Percentiles rank a stretch among this genome's conserved stretches.
Conservation (phyloP, 306 rosid genomes). For the Rosa chinensis region DNA sequence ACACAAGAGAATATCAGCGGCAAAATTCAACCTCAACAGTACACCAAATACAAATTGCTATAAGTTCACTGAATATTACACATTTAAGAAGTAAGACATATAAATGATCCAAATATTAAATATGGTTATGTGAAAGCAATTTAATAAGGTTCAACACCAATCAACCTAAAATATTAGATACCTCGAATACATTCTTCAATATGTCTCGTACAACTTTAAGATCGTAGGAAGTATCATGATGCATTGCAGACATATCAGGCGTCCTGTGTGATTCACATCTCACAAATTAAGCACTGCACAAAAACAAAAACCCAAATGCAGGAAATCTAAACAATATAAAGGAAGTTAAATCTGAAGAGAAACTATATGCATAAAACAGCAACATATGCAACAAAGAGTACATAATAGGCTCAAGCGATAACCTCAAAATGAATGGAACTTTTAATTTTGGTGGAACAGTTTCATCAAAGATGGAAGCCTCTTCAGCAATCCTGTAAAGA, state of each 20-base stretch:
- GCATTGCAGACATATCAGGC: constrained; percentile 87
- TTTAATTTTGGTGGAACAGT: constrained; percentile 73
- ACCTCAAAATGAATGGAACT: constrained; percentile 78
- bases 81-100: not conserved
- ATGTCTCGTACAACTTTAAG: constrained; percentile 69
- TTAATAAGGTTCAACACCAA: not conserved
- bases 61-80: not conserved
- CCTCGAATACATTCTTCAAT: constrained; percentile 80
- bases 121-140: not conserved
- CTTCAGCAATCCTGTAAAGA: constrained; percentile 76
- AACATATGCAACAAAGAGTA: constrained; percentile 18
- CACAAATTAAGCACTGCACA: not conserved
- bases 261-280: constrained; percentile 57
- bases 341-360: not conserved
- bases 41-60: not conserved
- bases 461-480: constrained; percentile 80
- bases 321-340: not conserved
- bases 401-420: not conserved
- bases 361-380: not conserved
- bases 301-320: not conserved
- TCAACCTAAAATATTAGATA: constrained; percentile 17
- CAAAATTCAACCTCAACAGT: not conserved
- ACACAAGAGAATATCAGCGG: not conserved
- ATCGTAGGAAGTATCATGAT: constrained; percentile 78
- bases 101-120: not conserved